These are phyloP conservation scores for Tylopilus balloui DNA, from an alignment of 768 basidiomycete species.

Conservation along the genomic window DNA sequence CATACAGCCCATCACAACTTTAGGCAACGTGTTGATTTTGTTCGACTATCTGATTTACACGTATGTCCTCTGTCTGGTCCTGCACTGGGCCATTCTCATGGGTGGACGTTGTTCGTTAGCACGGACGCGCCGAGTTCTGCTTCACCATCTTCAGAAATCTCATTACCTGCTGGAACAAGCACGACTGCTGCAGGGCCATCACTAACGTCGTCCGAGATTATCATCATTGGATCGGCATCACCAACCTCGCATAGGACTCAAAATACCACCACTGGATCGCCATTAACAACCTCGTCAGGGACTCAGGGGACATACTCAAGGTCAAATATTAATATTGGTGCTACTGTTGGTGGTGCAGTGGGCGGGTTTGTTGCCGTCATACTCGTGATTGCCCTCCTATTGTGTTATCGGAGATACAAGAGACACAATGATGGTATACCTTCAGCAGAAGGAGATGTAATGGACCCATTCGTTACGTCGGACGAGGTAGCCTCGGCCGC, in stretches of 20 bases:
- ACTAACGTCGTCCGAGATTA: too few species aligned
- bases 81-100: too few species aligned
- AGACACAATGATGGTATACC: not conserved
- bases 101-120: not conserved
- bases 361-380: not conserved
- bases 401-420: slow-evolving; percentile 5
- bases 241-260: too few species aligned
- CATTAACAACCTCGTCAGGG: too few species aligned
- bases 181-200: not conserved
- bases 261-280: too few species aligned
- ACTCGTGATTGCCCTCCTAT: not conserved
- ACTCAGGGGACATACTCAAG: not conserved
- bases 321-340: not conserved
- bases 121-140: not conserved
- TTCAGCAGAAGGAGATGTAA: not conserved
- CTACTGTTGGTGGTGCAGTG: slow-evolving; percentile 7
- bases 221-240: too few species aligned
- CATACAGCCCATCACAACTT: slow-evolving; percentile 1
- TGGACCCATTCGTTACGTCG: slow-evolving; percentile 9
- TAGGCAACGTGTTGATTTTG: slow-evolving; percentile 2
- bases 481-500: not conserved
- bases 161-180: too few species aligned
- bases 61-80: not conserved
- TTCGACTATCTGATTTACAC: slow-evolving; percentile 21
- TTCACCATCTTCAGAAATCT: too few species aligned